Evolutionary conservation across 768 basidiomycete genomes (phyloP).

Genomic region (Boletus insuetus): DNA sequence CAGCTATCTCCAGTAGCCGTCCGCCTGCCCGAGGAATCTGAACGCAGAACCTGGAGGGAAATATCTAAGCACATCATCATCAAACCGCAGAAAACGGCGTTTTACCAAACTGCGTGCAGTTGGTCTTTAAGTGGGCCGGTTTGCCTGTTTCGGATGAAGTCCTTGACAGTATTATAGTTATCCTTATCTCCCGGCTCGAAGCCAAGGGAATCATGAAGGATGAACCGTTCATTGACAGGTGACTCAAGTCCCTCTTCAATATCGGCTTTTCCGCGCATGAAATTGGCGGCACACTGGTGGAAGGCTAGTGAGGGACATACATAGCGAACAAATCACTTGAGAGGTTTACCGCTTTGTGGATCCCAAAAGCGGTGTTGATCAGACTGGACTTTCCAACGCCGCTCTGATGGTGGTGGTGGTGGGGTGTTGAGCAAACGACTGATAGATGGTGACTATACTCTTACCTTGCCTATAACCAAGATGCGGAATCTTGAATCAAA

Average conservation of each 20-base stretch:
- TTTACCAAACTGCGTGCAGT: slow-evolving; percentile 1
- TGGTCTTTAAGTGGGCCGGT: not conserved
- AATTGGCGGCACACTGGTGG: not conserved
- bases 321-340: not conserved
- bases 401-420: not conserved
- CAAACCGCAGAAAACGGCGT: not conserved
- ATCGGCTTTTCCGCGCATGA: not conserved
- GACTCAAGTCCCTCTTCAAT: not conserved
- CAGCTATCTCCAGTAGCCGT: not conserved
- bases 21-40: not conserved
- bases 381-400: not conserved
- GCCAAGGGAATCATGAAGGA: slow-evolving; percentile 1
- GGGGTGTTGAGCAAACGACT: not conserved
- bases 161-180: not conserved
- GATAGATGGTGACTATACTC: too few relatives aligned
- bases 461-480: slow-evolving; percentile 1
- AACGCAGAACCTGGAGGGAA: not conserved
- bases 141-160: not conserved
- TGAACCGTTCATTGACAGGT: not conserved
- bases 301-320: not conserved
- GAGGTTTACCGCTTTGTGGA: not conserved
- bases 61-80: not conserved
- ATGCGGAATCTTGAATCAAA: not conserved
- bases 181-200: not conserved
- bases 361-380: not conserved